Percentiles rank a stretch among this genome's conserved stretches.
Conservation (phyloP, 2,329 filamentous ascomycete genomes). For the Harringtonia lauricola region DNA sequence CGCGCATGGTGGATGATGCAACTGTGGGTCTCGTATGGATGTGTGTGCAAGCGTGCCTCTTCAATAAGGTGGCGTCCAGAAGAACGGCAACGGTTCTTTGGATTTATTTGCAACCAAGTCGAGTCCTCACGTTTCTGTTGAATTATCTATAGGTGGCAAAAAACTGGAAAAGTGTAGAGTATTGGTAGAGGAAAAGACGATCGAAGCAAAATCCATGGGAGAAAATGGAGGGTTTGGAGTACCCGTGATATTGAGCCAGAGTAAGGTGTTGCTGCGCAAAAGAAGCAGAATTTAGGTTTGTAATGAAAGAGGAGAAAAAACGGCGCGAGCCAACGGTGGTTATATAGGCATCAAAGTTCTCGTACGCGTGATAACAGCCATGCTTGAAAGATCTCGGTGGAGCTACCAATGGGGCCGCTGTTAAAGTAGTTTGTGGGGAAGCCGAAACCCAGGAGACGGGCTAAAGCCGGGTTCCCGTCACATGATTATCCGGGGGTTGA, state of each 20-base stretch:
- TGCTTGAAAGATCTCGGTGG: no score
- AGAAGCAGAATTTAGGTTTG: no score
- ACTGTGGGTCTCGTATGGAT: not conserved
- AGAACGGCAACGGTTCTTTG: not conserved
- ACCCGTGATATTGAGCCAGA: no score
- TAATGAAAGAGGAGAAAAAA: no score
- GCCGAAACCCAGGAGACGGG: not conserved
- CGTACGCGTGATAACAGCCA: no score
- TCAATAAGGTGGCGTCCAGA: no score
- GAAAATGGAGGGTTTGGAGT: not conserved
- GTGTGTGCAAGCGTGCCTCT: no score
- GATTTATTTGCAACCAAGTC: no score
- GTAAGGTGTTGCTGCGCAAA: no score
- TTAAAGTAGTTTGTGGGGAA: not conserved
- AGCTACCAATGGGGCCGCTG: not conserved
- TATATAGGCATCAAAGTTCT: no score
- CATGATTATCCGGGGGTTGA: not conserved
- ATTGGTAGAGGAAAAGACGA: not conserved
- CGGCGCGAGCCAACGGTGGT: no score
- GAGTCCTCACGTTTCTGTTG: no score
- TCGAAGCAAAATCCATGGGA: not conserved
- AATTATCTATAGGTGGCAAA: not conserved
- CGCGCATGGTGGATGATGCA: constrained; percentile 40
- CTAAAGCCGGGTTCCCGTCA: not conserved
- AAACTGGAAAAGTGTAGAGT: not conserved